Evolutionary conservation across 805 yeast species (phyloP).

Genomic region (Sugiyamaella mastotermitis): DNA sequence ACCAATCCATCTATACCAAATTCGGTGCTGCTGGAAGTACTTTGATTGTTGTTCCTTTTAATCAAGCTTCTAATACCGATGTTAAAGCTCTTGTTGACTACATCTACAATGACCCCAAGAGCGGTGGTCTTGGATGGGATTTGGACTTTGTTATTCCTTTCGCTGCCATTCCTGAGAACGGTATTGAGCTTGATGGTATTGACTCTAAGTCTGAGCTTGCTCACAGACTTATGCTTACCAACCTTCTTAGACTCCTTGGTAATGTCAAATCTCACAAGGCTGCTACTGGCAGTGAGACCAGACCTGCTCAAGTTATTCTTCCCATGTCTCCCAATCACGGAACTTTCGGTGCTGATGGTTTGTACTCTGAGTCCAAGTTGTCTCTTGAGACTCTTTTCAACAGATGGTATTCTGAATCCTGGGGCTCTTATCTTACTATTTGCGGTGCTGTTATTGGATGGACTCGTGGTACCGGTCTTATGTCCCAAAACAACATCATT

Average conservation of each 20-base stretch:
- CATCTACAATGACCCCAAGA: constrained; percentile 76
- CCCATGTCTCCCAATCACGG: constrained; percentile 99
- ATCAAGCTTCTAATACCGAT: constrained; percentile 95
- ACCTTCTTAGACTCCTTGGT: constrained; percentile 88
- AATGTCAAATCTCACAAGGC: constrained; percentile 78
- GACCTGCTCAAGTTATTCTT: constrained; percentile 96
- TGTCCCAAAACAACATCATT: constrained; percentile 94
- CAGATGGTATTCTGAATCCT: constrained; percentile 98
- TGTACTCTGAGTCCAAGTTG: constrained; percentile 95
- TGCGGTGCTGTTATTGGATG: constrained; percentile 99
- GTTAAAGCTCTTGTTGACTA: constrained; percentile 77
- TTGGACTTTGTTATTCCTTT: constrained; percentile 94
- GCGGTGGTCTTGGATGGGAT: constrained; percentile 97
- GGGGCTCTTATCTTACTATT: constrained; percentile 89
- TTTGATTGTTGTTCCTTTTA: constrained; percentile 94
- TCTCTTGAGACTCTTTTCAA: constrained; percentile 94
- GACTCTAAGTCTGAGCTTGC: constrained; percentile 97
- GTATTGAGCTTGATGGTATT: constrained; percentile 87
- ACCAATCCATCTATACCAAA: constrained; percentile 87
- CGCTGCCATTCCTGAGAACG: constrained; percentile 99
- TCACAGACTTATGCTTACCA: constrained; percentile 97
- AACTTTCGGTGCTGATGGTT: constrained; percentile 96
- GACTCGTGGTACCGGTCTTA: constrained; percentile 99
- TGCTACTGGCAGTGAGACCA: constrained; percentile 71
- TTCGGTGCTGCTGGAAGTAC: constrained; percentile 90